Percentiles rank a stretch among this genome's conserved stretches.
These are phyloP conservation scores for Clonostachys rhizophaga DNA, from an alignment of 2,329 filamentous ascomycete species.

Conservation along the genomic window DNA sequence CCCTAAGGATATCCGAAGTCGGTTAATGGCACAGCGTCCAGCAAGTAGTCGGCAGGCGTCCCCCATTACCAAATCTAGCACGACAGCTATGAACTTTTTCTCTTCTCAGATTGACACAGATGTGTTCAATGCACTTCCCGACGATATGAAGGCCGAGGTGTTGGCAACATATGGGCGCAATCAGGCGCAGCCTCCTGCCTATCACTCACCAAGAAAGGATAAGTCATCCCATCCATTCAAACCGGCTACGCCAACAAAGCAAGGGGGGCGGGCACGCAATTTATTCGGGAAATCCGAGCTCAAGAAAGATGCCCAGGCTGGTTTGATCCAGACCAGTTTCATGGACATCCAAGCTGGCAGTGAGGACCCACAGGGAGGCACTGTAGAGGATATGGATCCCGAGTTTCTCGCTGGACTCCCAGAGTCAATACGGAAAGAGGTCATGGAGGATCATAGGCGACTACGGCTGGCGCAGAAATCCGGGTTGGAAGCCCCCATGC, in stretches of 20 bases:
- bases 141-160: constrained; percentile 81
- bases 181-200: constrained; percentile 26
- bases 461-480: constrained; percentile 53
- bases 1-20: constrained; percentile 75
- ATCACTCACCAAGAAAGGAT: constrained; percentile 53
- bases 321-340: constrained; percentile 72
- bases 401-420: constrained; percentile 81
- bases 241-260: constrained; percentile 59
- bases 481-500: constrained; percentile 34
- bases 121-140: constrained; percentile 76
- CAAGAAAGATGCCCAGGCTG: constrained; percentile 49
- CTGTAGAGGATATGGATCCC: constrained; percentile 51
- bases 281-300: constrained; percentile 41
- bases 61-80: constrained; percentile 25
- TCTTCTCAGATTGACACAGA: constrained; percentile 83
- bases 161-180: constrained; percentile 61
- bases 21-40: constrained; percentile 57
- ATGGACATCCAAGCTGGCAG: constrained; percentile 32
- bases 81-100: constrained; percentile 35
- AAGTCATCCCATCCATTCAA: constrained; percentile 46
- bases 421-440: constrained; percentile 71
- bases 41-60: constrained; percentile 9
- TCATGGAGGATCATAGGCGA: constrained; percentile 65
- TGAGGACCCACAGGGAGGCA: constrained; percentile 19
- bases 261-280: constrained; percentile 33